These are phyloP conservation scores for Neurospora intermedia DNA, from an alignment of 495 filamentous ascomycete species.

Conservation along the genomic window DNA sequence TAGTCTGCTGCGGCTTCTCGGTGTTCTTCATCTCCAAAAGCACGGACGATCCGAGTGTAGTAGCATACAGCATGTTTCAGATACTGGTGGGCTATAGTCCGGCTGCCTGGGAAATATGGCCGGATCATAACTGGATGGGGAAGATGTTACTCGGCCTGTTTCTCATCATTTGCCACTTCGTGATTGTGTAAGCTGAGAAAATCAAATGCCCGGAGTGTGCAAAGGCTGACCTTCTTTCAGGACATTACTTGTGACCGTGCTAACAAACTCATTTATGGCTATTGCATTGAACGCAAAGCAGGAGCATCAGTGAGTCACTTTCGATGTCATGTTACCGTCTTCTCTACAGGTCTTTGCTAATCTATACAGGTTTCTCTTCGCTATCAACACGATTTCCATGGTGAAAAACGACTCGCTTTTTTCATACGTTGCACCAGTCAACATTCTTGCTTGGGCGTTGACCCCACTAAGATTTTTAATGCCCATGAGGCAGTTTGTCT, in stretches of 20 bases:
- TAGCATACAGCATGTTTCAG: constrained; percentile 87
- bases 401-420: constrained; percentile 92
- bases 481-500: constrained; percentile 68
- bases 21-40: constrained; percentile 77
- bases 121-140: constrained; percentile 66
- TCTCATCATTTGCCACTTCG: constrained; percentile 86
- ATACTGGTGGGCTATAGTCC: constrained; percentile 74
- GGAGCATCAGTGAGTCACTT: constrained; percentile 59
- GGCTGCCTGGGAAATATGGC: constrained; percentile 54
- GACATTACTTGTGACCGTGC: constrained; percentile 82
- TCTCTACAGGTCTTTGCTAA: background rate
- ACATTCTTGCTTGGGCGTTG: constrained; percentile 78
- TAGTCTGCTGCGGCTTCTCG: constrained; percentile 86
- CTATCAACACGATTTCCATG: constrained; percentile 90
- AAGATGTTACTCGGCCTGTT: constrained; percentile 66
- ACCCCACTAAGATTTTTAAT: constrained; percentile 69
- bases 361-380: constrained; percentile 58
- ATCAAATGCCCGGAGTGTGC: background rate
- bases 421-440: constrained; percentile 80
- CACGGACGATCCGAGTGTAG: constrained; percentile 47
- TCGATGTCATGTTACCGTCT: background rate
- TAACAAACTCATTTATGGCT: constrained; percentile 90
- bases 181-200: constrained; percentile 51
- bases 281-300: constrained; percentile 86
- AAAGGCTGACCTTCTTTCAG: constrained; percentile 14